Evolutionary conservation across 2,329 filamentous ascomycete species (phyloP), one percentile per base, ranked within the genome.

Genomic region (Nemania abortiva): DNA sequence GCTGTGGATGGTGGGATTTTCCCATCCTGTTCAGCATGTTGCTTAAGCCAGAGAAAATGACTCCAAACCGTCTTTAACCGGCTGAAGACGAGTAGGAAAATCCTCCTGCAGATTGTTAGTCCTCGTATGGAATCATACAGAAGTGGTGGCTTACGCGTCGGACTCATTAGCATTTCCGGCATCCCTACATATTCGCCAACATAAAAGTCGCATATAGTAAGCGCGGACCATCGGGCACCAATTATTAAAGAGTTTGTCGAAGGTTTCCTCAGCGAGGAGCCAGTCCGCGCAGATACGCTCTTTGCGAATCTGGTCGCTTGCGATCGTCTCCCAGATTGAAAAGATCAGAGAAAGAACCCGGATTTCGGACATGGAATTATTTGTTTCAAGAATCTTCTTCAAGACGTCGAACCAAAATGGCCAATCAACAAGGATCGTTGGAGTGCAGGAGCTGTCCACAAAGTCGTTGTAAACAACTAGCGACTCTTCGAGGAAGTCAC

Each of bases 181-280:
- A 76, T 92, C 92, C 71, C 95, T 87, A 72, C 92, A 95, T 56
- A 98, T 84, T 68, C 94, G 89, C 95, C 95, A 98, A 81, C 94
- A 97, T 24, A 97, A 81, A 58, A 98, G 83, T 55, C 95, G 92
- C 88, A 97, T 96, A 78, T 91, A 98, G 79, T 97, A 98, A 15
- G 94, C 92, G 69, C 95, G 89, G 24, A 97, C 93, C 95, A 97
- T 97, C 0, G 95, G 94, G 76, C 93, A 97, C 94, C 95, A 97
- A 76, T 97, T 94, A 77, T 92, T 95, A 82, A 97, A 98, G 70
- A 94, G 90, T 69, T 88, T 89, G 76, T 92, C 89, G 78, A 97
- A 97, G 1, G 91, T 87, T 29, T 90, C 85, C 63, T 92, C 90
- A 6, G 90, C 87, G 13, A 98, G 83, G 47, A 98, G 82, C 84